Evolutionary conservation across 768 basidiomycete genomes (phyloP).

Genomic region (Xerocomellus intermedius): DNA sequence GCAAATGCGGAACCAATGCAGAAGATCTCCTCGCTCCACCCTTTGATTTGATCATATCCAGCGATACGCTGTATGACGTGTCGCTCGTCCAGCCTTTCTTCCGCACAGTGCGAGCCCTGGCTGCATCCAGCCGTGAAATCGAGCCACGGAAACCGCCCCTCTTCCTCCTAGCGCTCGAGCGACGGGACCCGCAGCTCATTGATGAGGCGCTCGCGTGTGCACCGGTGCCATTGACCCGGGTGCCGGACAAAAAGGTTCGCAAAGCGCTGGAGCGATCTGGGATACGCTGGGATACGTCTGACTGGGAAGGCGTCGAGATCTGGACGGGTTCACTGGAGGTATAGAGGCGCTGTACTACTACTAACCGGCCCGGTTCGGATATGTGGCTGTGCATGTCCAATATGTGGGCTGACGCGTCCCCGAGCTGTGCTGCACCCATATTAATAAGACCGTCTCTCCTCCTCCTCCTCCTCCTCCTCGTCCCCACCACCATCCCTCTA

Average conservation of each 20-base stretch:
- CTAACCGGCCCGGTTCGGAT: not conserved
- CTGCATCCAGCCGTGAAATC: slow-evolving; percentile 18
- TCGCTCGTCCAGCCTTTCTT: slow-evolving; percentile 68
- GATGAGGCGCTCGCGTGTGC: slow-evolving; percentile 59
- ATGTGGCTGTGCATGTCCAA: slow-evolving; percentile 24
- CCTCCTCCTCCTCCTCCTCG: not conserved
- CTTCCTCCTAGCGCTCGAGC: slow-evolving; percentile 61
- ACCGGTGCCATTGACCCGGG: slow-evolving; percentile 53
- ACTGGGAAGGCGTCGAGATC: slow-evolving; percentile 83
- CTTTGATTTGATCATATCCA: slow-evolving; percentile 76
- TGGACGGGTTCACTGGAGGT: slow-evolving; percentile 46
- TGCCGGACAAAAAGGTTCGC: slow-evolving; percentile 56
- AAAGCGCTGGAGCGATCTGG: slow-evolving; percentile 61
- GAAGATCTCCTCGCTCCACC: slow-evolving; percentile 43
- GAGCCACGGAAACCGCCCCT: not conserved
- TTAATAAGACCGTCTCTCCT: slow-evolving; percentile 24
- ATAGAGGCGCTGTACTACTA: not conserved
- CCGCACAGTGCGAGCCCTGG: slow-evolving; percentile 58
- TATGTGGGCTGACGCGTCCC: slow-evolving; percentile 32
- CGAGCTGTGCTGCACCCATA: slow-evolving; percentile 23
- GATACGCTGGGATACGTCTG: slow-evolving; percentile 58
- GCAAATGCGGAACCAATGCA: slow-evolving; percentile 15
- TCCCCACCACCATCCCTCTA: not conserved
- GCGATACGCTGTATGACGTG: slow-evolving; percentile 76
- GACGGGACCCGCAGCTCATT: slow-evolving; percentile 68